Evolutionary conservation across 1,139 yeast species (phyloP), one percentile per base, ranked within the genome.

Genomic region (Zygosaccharomyces pseudobailii): DNA sequence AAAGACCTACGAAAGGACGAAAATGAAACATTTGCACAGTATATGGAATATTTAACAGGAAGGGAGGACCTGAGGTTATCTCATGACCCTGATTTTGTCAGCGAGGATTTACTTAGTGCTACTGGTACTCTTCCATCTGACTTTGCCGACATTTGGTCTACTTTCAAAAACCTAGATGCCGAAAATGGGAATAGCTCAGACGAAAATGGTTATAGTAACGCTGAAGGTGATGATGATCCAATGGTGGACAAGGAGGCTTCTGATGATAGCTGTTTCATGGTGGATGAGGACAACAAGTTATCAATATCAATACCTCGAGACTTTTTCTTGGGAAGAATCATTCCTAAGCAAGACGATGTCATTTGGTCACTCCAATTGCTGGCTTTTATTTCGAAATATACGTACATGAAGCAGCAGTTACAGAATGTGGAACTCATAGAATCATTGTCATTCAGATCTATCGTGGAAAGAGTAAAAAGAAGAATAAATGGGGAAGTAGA

Each of bases 341-440:
- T 88, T 8, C 96, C 97, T 1, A 78, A 88, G 51, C 95, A 87
- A 54, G 97, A 90, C 62, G 98, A 92, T 63, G 87, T 92, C 25
- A 82, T 88, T 31, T 89, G 97, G 96, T 85, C 95, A 5, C 73
- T 92, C 46, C 97, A 92, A 67, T 74, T 92, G 28, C 69, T 92
- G 47, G 97, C 97, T 19, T 92, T 89, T 66, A 87, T 90, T 42
- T 88, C 97, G 7, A 92, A 92, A 65, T 90, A 90, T 62, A 85
- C 97, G 0, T 77, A 82, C 50, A 71, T 90, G 63, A 86, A 90
- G 59, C 83, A 82, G 42, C 74, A 75, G 36, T 71, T 92, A 46
- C 95, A 89, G 55, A 78, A 78, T 45, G 82, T 95, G 4, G 87
- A 85, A 64, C 57, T 77, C 17, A 73, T 79, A 8, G 80, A 82